Conservation (phyloP, 495 filamentous ascomycete species). For the Aspergillus kassunensis region DNA sequence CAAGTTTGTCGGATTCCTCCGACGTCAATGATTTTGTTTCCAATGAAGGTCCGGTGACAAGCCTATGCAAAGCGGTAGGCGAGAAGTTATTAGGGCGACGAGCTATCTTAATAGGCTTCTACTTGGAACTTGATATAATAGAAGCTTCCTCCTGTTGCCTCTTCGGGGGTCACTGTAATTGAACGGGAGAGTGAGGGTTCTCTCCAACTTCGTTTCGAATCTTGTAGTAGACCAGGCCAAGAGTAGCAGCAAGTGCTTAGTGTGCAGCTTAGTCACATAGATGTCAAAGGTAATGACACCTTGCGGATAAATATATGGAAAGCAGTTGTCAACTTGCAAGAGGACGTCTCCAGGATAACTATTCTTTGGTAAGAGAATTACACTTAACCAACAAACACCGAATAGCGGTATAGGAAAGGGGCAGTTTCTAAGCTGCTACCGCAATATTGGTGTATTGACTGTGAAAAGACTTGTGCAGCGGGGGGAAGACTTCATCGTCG, state of each 20-base stretch:
- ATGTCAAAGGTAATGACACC: no score
- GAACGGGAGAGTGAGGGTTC: conserved; percentile 23
- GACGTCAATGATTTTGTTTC: conserved; percentile 34
- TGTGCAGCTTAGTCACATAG: conserved; percentile 41
- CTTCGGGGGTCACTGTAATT: conserved; percentile 29
- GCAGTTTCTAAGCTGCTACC: no score
- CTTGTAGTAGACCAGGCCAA: conserved; percentile 41
- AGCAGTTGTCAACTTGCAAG: no score
- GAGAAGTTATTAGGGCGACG: conserved; percentile 32
- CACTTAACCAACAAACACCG: no score
- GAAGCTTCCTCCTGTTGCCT: conserved; percentile 36
- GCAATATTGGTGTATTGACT: no score
- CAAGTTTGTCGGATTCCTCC: conserved; percentile 35
- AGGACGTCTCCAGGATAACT: no score
- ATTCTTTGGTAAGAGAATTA: no score
- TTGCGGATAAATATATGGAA: no score
- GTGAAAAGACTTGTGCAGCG: no score
- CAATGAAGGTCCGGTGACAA: conserved; percentile 34
- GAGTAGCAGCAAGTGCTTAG: conserved; percentile 38
- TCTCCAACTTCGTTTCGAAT: conserved; percentile 42
- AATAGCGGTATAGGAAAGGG: no score
- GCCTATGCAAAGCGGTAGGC: conserved; percentile 29
- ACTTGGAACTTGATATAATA: conserved; percentile 25
- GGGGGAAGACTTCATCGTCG: no score
- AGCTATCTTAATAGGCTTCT: conserved; percentile 37